Evolutionary conservation across 352 stramenopile genomes (phyloP), one percentile per base, ranked within the genome.

Genomic region (Pelagophyceae sp.): DNA sequence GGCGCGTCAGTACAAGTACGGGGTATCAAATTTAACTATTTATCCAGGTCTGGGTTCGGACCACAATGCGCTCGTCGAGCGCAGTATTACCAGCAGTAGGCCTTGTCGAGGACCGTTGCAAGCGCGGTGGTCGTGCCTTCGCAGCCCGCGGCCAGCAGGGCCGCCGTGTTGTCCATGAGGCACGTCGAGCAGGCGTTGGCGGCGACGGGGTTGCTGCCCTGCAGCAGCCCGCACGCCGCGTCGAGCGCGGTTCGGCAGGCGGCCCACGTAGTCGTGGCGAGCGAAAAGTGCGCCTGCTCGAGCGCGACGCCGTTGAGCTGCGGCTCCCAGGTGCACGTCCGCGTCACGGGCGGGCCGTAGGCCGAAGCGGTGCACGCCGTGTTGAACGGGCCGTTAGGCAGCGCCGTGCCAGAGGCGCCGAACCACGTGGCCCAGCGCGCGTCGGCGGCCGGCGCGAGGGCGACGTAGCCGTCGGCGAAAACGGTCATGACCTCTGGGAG

Each of bases 21-120:
- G n/a, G n/a, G n/a, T n/a, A n/a, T n/a, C n/a, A n/a, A n/a, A n/a
- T n/a, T n/a, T n/a, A n/a, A n/a, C n/a, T n/a, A n/a, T n/a, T n/a
- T n/a, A n/a, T n/a, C n/a, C n/a, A n/a, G n/a, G n/a, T n/a, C n/a
- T n/a, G n/a, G n/a, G n/a, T n/a, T n/a, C n/a, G n/a, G n/a, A n/a
- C n/a, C n/a, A n/a, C n/a, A n/a, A n/a, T n/a, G n/a, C n/a, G n/a
- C n/a, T 54, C 45, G 11, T 54, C 23, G 45, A 23, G 11, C 60
- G 15, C 17, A 17, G 11, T 67, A 27, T 71, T 74, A 74, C 67
- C 67, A 74, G 67, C 67, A 74, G 37, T 33, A 74, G 17, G 38
- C 67, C 38, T 74, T 74, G 38, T 74, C 67, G 67, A 74, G 35
- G 35, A 5, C 11, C 5, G 31, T 35, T 11, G 29, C 5, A 23